A percentile compares a stretch with the other conserved stretches of the same genome.
These are phyloP conservation scores for Trichoderma sp. DNA, from an alignment of 2,329 filamentous ascomycete species.

Conservation along the genomic window DNA sequence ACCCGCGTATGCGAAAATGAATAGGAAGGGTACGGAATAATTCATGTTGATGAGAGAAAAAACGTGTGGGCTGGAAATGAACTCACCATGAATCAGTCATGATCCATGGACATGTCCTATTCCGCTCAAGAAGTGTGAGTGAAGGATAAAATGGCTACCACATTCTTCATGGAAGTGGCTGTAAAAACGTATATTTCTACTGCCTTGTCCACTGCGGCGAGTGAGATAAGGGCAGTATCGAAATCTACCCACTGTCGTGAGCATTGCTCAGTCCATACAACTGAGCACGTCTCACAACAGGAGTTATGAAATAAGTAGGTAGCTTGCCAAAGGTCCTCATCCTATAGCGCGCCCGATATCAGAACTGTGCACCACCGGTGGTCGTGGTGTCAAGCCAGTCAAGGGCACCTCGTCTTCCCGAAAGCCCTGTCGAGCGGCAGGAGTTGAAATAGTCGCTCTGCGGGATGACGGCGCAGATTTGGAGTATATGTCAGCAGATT, in stretches of 20 bases:
- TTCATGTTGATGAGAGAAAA: not conserved
- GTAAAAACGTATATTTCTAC: conserved; percentile 23
- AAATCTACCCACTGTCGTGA: not conserved
- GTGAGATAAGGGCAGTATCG: not conserved
- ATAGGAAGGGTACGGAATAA: conserved; percentile 8
- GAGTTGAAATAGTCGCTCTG: conserved; percentile 42
- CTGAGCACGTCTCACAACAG: not conserved
- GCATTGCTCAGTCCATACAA: not conserved
- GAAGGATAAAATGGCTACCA: not conserved
- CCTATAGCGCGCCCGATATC: conserved; percentile 60
- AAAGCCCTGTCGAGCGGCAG: conserved; percentile 48
- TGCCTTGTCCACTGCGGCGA: not conserved
- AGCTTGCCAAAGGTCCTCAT: conserved; percentile 39
- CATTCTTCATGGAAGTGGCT: not conserved
- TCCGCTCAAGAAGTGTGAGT: not conserved
- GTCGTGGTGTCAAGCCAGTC: conserved; percentile 55
- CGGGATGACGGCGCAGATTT: conserved; percentile 32
- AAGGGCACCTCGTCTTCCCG: conserved; percentile 52
- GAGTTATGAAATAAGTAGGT: not conserved
- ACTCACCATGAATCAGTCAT: not conserved
- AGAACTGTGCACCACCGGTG: conserved; percentile 51
- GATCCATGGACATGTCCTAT: not conserved
- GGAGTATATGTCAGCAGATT: conserved; percentile 41
- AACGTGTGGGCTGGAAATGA: not conserved
- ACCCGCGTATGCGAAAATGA: conserved; percentile 28